A percentile compares a stretch with the other conserved stretches of the same genome.
These are phyloP conservation scores for Cenococcum geophilum DNA, from an alignment of 495 filamentous ascomycete species.

Conservation along the genomic window DNA sequence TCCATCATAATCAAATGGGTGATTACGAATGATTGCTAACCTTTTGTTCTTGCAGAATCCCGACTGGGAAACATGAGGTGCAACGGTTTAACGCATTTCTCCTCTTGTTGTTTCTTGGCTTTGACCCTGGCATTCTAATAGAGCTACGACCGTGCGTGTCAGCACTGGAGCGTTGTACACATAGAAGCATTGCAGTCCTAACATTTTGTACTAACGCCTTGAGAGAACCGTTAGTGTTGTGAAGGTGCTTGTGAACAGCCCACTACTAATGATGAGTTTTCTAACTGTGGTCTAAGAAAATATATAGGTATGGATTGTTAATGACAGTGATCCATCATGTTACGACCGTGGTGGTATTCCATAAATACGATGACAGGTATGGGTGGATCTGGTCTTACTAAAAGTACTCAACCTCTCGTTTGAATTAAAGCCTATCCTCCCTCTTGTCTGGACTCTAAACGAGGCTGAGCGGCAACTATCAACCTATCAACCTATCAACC, in stretches of 20 bases:
- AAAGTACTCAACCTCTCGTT: too few relatives aligned
- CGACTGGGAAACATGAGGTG: conserved; percentile 28
- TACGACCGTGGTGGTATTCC: too few relatives aligned
- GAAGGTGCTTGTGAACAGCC: not conserved
- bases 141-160: conserved; percentile 14
- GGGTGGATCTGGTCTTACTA: too few relatives aligned
- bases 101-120: not conserved
- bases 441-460: too few relatives aligned
- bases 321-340: too few relatives aligned
- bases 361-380: too few relatives aligned
- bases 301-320: too few relatives aligned
- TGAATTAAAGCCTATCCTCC: too few relatives aligned
- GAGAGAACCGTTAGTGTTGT: not conserved
- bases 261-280: too few relatives aligned
- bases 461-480: too few relatives aligned
- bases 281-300: too few relatives aligned
- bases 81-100: conserved; percentile 1
- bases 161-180: conserved; percentile 17
- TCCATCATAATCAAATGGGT: not conserved
- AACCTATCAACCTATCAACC: too few relatives aligned
- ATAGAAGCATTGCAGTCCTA: conserved; percentile 16
- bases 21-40: conserved; percentile 5
- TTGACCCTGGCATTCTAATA: conserved; percentile 24
- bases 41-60: conserved; percentile 20
- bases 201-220: not conserved